Evolutionary conservation across 2,329 filamentous ascomycete genomes (phyloP).

Genomic region (Colletotrichum neosansevieriae): DNA sequence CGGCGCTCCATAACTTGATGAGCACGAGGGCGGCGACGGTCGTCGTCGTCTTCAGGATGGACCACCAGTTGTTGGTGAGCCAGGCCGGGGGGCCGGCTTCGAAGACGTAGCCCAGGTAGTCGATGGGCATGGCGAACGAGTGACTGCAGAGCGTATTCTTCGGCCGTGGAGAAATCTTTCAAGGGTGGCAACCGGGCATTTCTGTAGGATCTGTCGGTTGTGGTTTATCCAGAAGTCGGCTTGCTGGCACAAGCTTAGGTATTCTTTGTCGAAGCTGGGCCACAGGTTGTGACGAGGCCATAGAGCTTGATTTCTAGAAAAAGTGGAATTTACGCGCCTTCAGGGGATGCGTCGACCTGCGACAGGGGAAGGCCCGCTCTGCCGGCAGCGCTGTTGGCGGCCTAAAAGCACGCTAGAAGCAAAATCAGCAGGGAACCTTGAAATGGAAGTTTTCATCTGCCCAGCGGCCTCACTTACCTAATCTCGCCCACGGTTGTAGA

Average conservation of each 20-base stretch:
- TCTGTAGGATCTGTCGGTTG: background rate
- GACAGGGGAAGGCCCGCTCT: constrained; percentile 31
- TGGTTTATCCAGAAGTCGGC: background rate
- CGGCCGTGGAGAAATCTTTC: background rate
- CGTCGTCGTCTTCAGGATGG: constrained; percentile 54
- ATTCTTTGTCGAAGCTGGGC: constrained; percentile 15
- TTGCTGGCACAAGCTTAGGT: background rate
- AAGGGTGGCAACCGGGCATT: constrained; percentile 8
- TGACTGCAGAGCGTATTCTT: constrained; percentile 32
- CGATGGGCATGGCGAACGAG: constrained; percentile 61
- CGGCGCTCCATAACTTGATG: constrained; percentile 82
- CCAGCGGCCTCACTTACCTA: background rate
- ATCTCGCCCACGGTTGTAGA: background rate
- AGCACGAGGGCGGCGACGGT: constrained; percentile 55
- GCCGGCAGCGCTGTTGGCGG: constrained; percentile 10
- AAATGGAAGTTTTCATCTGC: no score
- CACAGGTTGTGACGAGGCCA: constrained; percentile 14
- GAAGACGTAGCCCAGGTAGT: constrained; percentile 61
- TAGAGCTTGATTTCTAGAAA: constrained; percentile 34
- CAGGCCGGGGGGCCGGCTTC: constrained; percentile 63
- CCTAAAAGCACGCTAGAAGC: constrained; percentile 2
- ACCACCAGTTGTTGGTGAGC: constrained; percentile 59
- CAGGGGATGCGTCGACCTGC: constrained; percentile 16
- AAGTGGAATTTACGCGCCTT: constrained; percentile 25
- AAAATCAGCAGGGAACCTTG: constrained; percentile 11